Evolutionary conservation across 331 rosid species (phyloP).

Genomic region (Quercus tomentella): DNA sequence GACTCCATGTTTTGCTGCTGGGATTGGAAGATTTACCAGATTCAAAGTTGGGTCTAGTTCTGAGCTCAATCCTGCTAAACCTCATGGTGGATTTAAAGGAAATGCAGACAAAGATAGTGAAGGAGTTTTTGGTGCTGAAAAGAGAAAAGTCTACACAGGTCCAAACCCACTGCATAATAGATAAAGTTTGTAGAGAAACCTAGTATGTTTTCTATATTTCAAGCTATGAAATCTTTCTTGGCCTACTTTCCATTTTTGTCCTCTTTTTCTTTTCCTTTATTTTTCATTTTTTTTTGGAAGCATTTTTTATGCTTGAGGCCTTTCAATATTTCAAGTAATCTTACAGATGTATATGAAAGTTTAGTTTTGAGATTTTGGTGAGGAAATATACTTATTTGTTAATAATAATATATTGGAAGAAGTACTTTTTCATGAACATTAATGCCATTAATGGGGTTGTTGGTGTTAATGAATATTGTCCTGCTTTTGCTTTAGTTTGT

Average conservation of each 20-base stretch:
- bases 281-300: constrained; percentile 24
- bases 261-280: neutral
- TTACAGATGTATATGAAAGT: constrained; percentile 54
- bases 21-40: constrained; percentile 31
- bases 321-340: constrained; percentile 32
- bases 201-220: constrained; percentile 3
- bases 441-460: constrained; percentile 39
- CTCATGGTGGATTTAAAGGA: constrained; percentile 28
- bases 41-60: constrained; percentile 27
- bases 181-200: constrained; percentile 35
- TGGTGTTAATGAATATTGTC: constrained; percentile 30
- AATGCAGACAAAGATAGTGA: constrained; percentile 24
- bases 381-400: constrained; percentile 35
- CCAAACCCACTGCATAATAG: constrained; percentile 94
- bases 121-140: constrained; percentile 51
- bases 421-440: neutral
- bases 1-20: constrained; percentile 43
- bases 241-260: neutral
- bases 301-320: constrained; percentile 38
- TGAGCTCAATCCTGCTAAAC: constrained; percentile 24
- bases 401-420: constrained; percentile 20
- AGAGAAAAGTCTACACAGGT: constrained; percentile 85
- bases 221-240: neutral
- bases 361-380: constrained; percentile 40
- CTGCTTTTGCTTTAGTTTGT: constrained; percentile 31